Evolutionary conservation across 768 basidiomycete species (phyloP), one percentile per base, ranked within the genome.

Genomic region (button mushroom (Agaricus bisporus)): DNA sequence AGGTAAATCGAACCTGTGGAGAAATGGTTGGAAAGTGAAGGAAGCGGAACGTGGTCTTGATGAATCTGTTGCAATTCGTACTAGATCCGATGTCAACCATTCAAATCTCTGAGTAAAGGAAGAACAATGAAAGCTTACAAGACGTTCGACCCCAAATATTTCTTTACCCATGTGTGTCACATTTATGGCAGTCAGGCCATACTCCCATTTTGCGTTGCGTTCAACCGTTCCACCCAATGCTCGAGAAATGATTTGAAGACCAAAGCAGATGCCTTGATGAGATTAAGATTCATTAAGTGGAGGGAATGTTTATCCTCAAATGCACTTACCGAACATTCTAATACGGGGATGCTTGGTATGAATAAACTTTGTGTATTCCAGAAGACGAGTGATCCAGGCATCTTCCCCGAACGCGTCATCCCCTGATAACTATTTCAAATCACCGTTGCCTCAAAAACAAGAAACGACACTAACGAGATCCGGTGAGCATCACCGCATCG

Each of bases 41-140:
- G 61, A 0, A 64, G 56, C 1, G 91, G 86, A 46, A 95, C 88
- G 66, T 93, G 86, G 68, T 97, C 95, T 41, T 82, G 77, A 69
- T 97, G 95, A 86, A 92, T 86, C 69, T 91, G 77, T 67, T 92
- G 83, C 52, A 94, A 47, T 79, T 81, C 89, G 91, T 65, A 18
- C 46, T 35, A 32, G 41, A 55, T 25, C 15, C 47, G 45, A 52
- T 17, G 29, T 38, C 11, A 14, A 2, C 36, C 25, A 14, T 11
- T 12, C 11, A 14, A 11, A 25, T 15, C 1, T 5, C 29, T 44
- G 5, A 25, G 25, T 29, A 36, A 51, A 9, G 35, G 32, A 37
- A 10, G 41, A 49, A n/a, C 46, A 41, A 35, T 11, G 32, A 32
- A 32, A 2, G 59, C 66, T 9, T 58, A 71, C 69, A 22, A 73